Base-by-base conservation (phyloP, 106 monocot species). In the Acanthochlamys bracteata region DNA sequence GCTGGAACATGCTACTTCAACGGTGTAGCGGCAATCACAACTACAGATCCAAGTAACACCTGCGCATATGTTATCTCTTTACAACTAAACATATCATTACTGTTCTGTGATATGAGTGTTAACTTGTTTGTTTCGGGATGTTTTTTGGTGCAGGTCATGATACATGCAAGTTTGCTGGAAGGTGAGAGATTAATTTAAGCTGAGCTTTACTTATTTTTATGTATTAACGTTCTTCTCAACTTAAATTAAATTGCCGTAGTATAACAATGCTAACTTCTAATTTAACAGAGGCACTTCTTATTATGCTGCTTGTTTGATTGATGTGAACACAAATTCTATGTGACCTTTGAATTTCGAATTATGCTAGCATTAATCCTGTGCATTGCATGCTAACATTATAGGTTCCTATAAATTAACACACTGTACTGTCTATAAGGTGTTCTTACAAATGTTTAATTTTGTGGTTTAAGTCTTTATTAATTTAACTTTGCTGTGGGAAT, bases 1-100 rank as follows among this genome's bases (percentile, higher is more conserved):
- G 57, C 84, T 0, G 90, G 96, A 39, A 96, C 85, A n/a, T 96
- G 96, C 52, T 85, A 88, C 71, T 96, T 96, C 73, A 96, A 83
- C 68, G 96, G 96, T 11, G 96, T 96, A 24, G 96, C 96, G 0
- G 84, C 71, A 7, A 72, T 96, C 54, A 96, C 96, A 11, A 91
- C 96, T 7, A 91, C 90, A 0, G 85, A 96, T 63, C 96, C 96
- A 66, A 96, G 96, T 96, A 78, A 78, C 7, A 11, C 19, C 53
- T 54, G 7, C 6, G 53, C 53, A 6, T 54, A 10, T 54, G 11
- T 54, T 19, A 16, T 54, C 16, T 54, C 7, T 54, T 54, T 54
- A 4, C 53, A 10, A 6, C 19, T 54, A 6, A 54, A 19, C 16
- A 11, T 54, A 19, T 16, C 6, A 54, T 54, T 17, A 6, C 16